Evolutionary conservation across 257 asterid genomes (phyloP), one percentile per base, ranked within the genome.

Genomic region (Plectranthus barbatus): DNA sequence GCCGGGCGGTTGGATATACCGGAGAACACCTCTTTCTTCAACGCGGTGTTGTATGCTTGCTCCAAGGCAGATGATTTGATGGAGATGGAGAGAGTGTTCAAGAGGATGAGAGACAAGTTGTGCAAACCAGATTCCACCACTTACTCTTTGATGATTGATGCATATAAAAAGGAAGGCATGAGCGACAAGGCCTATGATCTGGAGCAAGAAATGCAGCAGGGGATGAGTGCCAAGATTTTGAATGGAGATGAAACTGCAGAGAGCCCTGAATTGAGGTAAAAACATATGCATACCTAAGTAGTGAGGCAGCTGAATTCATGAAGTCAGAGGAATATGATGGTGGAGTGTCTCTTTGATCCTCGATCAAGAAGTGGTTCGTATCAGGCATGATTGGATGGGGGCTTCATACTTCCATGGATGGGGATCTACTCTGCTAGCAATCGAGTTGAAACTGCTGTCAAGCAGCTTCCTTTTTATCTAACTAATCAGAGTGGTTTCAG

Each of bases 41-140:
- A 83, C 69, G 90, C 96, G 5, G 86, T 92, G 48, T 37, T 92
- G 49, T 84, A 81, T 64, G 97, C 96, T 29, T 92, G 96, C 76
- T 77, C 96, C 23, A 82, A 76, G 75, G 95, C 97, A 13, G 90
- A 79, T 48, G 97, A 92, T 66, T 69, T 92, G 24, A 80, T 85
- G 91, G 97, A 92, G 75, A 92, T 92, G 95, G 96, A 85, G 56
- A 77, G 96, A 66, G 95, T 86, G 65, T 92, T 83, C 66, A 64
- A 77, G 80, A 83, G 97, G 72, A 92, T 85, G 99, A 92, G 86
- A 69, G 87, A 77, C 24, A 82, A 85, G 78, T 57, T 40, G 15
- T 84, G 96, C 66, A 77, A 51, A 55, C 91, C 91, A 3, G 97
- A 92, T 74, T 75, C 82, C 47, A 68, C 76, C 10, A 92, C 97